phyloP scores from a whole-genome alignment of 2,329 filamentous ascomycete species.

The Cladosporium colombiae region DNA sequence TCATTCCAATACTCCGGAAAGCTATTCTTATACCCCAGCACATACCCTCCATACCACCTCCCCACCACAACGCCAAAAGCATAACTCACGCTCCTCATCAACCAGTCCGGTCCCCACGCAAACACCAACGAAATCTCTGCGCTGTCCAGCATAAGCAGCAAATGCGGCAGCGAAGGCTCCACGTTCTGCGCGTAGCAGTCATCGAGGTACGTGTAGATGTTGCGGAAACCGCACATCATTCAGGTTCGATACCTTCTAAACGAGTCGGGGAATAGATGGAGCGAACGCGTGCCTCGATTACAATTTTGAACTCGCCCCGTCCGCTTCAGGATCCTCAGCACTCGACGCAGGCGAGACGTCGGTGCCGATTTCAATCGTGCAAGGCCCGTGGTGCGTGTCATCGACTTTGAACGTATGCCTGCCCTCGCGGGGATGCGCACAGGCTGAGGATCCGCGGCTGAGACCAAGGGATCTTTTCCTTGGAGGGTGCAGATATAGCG shows the following conservation, averaged over 20 bases:
- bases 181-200: constrained; percentile 31
- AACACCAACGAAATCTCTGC: constrained; percentile 34
- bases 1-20: neutral
- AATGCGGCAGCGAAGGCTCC: constrained; percentile 30
- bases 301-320: neutral
- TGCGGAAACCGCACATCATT: no score
- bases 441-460: constrained; percentile 30
- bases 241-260: no score
- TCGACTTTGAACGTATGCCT: constrained; percentile 35
- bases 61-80: constrained; percentile 32
- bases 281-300: neutral
- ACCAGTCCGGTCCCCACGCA: constrained; percentile 28
- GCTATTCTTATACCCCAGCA: neutral
- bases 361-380: constrained; percentile 32
- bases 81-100: constrained; percentile 29
- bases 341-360: neutral
- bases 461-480: constrained; percentile 25
- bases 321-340: neutral
- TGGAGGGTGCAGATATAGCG: neutral
- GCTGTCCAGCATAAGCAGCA: constrained; percentile 32
- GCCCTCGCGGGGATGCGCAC: constrained; percentile 28
- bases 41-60: constrained; percentile 22
- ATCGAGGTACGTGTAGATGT: constrained; percentile 35
- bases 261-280: no score
- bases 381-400: constrained; percentile 28